These are phyloP conservation scores for Apiospora pterosperma DNA, from an alignment of 2,329 filamentous ascomycete species.

Conservation along the genomic window DNA sequence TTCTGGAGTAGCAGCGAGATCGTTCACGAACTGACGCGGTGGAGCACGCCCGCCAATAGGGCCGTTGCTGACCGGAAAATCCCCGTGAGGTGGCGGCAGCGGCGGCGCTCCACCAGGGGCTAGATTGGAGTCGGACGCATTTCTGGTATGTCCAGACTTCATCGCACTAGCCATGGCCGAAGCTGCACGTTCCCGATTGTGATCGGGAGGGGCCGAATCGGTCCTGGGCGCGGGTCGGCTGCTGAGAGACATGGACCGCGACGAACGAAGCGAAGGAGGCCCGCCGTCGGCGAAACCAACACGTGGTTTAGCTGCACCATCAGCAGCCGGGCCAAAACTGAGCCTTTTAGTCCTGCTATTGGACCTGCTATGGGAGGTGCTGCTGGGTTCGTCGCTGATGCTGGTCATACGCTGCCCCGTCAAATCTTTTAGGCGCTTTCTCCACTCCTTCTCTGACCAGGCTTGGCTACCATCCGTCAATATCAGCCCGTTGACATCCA, in stretches of 20 bases:
- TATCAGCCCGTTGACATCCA: slow-evolving; percentile 81
- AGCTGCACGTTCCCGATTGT: slow-evolving; percentile 33
- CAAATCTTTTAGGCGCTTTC: slow-evolving; percentile 81
- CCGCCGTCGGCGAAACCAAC: slow-evolving; percentile 59
- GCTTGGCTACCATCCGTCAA: slow-evolving; percentile 69
- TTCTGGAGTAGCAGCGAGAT: slow-evolving; percentile 46
- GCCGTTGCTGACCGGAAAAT: slow-evolving; percentile 21
- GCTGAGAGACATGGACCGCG: slow-evolving; percentile 48
- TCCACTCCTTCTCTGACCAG: slow-evolving; percentile 89
- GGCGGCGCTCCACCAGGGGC: slow-evolving; percentile 14
- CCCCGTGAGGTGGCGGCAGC: slow-evolving; percentile 20
- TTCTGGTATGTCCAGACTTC: slow-evolving; percentile 38
- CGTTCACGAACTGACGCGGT: slow-evolving; percentile 36
- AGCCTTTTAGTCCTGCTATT: slow-evolving; percentile 57
- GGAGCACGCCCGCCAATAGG: slow-evolving; percentile 31
- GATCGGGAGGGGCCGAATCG: slow-evolving; percentile 48
- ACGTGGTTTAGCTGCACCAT: slow-evolving; percentile 35
- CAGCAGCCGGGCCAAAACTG: slow-evolving; percentile 43
- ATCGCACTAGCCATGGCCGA: slow-evolving; percentile 29
- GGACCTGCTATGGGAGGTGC: slow-evolving; percentile 42
- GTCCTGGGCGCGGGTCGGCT: slow-evolving; percentile 37
- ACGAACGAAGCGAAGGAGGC: slow-evolving; percentile 44
- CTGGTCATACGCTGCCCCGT: slow-evolving; percentile 75
- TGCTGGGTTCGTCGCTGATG: slow-evolving; percentile 47
- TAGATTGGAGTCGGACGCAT: slow-evolving; percentile 43